Base-by-base conservation (phyloP, 2,329 filamentous ascomycete genomes). In the Emmonsiellopsis sp. region DNA sequence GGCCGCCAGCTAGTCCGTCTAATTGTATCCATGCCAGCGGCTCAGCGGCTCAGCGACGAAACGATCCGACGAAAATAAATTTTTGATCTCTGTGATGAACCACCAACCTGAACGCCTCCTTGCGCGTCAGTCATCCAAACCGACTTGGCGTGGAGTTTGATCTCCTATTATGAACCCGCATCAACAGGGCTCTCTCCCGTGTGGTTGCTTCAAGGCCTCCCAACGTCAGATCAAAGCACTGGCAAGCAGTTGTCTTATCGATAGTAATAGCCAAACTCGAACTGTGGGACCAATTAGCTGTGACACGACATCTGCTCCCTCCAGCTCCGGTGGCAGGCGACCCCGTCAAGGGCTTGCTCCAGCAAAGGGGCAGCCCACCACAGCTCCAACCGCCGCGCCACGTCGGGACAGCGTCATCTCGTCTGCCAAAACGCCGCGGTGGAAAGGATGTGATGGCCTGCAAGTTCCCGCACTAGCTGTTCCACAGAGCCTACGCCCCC, bases 401-500 rank as follows among this genome's bases (percentile, higher is more conserved):
- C 32, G 46, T 49, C 46, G 30, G 46, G n/a, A 5, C 15, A 16
- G 37, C 11, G 11, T 15, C 37, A 40, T 15, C 10, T 40, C 37
- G 11, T 40, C 37, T n/a, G 10, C 15, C 26, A n/a, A n/a, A 13
- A 47, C 34, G 15, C 42, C 42, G 31, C 31, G 38, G 40, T 10
- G 30, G 37, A 11, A 32, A 13, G 46, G 45, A 43, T 53, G 52
- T 54, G 52, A 54, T 50, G 52, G 30, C 30, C 37, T 54, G 52
- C 52, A 49, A 16, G 51, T 53, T 54, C 46, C 26, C 44, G 50
- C 44, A 49, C 45, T 50, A 54, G 40, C 50, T 30, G 50, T 52
- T 30, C 32, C 50, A 52, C 50, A 41, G 50, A 40, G 20, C 32
- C 42, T 52, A 45, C 9, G 31, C 9, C 37, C 5, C 42, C 37